Evolutionary conservation across 2,329 filamentous ascomycete species (phyloP).

Genomic region (Fusarium cyanostomum): DNA sequence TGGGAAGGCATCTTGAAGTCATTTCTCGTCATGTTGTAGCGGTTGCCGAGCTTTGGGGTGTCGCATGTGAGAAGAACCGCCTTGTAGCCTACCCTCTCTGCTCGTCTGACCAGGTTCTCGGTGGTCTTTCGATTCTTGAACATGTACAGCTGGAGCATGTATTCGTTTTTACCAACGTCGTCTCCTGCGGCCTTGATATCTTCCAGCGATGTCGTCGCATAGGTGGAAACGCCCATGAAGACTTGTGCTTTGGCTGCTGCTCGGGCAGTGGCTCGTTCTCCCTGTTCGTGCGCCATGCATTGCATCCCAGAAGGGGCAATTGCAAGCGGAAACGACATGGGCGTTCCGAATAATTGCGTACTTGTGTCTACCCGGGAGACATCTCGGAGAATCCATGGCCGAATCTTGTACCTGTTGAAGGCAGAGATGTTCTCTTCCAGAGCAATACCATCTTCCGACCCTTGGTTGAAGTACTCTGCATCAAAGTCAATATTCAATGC

Average conservation of each 20-base stretch:
- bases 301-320: slow-evolving; percentile 2
- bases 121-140: slow-evolving; percentile 2
- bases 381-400: background rate
- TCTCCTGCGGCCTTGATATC: background rate
- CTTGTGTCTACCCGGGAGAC: background rate
- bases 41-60: slow-evolving; percentile 1
- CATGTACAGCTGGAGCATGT: slow-evolving; percentile 1
- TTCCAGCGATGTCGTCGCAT: background rate
- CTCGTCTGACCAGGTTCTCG: background rate
- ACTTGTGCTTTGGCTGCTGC: background rate
- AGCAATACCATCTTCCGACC: background rate
- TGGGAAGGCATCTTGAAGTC: background rate
- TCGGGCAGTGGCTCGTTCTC: background rate
- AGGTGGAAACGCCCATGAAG: slow-evolving; percentile 1
- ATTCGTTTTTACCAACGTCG: background rate
- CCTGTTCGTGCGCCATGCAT: slow-evolving; percentile 1
- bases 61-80: slow-evolving; percentile 2
- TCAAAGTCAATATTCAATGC: background rate
- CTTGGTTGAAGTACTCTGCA: background rate
- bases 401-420: background rate
- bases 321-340: background rate
- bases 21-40: background rate
- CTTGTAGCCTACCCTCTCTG: slow-evolving; percentile 6
- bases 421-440: slow-evolving; percentile 2
- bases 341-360: background rate